Conservation (phyloP, 768 basidiomycete genomes). For the Sporobolomyces roseus region DNA sequence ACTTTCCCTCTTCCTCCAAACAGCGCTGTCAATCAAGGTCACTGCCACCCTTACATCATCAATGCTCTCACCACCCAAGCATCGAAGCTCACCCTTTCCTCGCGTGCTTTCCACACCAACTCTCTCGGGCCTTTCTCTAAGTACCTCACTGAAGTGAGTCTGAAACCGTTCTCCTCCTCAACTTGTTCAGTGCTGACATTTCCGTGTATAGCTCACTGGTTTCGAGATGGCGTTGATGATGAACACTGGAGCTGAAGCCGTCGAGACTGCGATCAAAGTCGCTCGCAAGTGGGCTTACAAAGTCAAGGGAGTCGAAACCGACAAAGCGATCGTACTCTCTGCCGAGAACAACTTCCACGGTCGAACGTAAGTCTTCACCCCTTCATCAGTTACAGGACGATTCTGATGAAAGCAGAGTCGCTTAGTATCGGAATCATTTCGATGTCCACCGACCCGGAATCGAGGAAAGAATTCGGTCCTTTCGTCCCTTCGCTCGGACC, state of each 20-base stretch:
- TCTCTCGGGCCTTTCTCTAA: conserved; percentile 85
- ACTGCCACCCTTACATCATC: conserved; percentile 87
- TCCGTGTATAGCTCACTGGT: conserved; percentile 32
- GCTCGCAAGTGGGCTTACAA: conserved; percentile 95
- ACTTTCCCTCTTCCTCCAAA: background rate
- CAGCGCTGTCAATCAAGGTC: conserved; percentile 57
- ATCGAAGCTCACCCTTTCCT: conserved; percentile 83
- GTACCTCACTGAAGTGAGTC: conserved; percentile 72
- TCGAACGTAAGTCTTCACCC: too few relatives aligned
- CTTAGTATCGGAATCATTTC: conserved; percentile 51
- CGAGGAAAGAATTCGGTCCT: conserved; percentile 81
- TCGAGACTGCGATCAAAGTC: conserved; percentile 94
- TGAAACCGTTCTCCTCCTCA: background rate
- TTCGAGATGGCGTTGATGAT: conserved; percentile 85
- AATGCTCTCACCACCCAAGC: conserved; percentile 76
- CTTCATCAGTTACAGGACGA: too few relatives aligned
- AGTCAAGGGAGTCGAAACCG: conserved; percentile 70
- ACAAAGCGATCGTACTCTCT: conserved; percentile 78
- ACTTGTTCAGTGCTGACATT: background rate
- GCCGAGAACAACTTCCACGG: conserved; percentile 94
- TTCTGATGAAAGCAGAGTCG: too few relatives aligned
- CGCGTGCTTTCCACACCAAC: conserved; percentile 92
- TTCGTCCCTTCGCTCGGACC: conserved; percentile 83
- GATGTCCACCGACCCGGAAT: conserved; percentile 93
- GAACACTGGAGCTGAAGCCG: conserved; percentile 99